phyloP scores from a whole-genome alignment of 805 yeast genomes.

The Ogataea methylovora region DNA sequence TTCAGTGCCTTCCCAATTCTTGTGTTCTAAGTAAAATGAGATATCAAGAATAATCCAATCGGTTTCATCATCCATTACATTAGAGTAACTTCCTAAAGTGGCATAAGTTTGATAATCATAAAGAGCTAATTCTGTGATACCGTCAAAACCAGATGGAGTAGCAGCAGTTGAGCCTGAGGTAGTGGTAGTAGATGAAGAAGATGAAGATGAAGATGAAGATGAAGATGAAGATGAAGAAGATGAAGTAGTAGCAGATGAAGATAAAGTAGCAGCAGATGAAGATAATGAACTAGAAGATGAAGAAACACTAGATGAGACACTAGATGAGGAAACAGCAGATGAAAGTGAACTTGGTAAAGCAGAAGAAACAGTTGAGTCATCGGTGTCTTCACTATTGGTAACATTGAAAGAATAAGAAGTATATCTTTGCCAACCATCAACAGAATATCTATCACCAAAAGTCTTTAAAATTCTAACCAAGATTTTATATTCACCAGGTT shows the following conservation, averaged over 20 bases:
- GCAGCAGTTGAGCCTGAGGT: not conserved
- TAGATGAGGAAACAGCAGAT: not conserved
- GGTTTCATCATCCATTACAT: not conserved
- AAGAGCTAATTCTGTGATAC: not conserved
- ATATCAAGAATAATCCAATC: constrained; percentile 1
- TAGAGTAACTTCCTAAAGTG: too few species aligned
- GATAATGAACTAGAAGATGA: not conserved
- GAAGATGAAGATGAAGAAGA: not conserved
- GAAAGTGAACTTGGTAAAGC: not conserved
- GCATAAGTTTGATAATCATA: not conserved
- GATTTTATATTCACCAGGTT: constrained; percentile 5
- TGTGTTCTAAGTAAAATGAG: not conserved
- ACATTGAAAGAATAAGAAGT: constrained; percentile 3
- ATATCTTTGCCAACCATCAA: constrained; percentile 7
- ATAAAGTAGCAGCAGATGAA: not conserved
- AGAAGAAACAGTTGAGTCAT: not conserved
- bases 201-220: not conserved
- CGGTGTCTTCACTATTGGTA: not conserved
- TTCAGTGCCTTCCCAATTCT: not conserved
- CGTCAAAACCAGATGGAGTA: not conserved
- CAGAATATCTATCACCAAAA: constrained; percentile 5
- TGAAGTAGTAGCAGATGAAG: not conserved
- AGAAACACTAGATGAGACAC: not conserved
- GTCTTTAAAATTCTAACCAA: constrained; percentile 5
- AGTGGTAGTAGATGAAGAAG: not conserved